Percentiles rank a stretch among this genome's conserved stretches.
These are phyloP conservation scores for Russula sp. DNA, from an alignment of 768 basidiomycete species.

Conservation along the genomic window DNA sequence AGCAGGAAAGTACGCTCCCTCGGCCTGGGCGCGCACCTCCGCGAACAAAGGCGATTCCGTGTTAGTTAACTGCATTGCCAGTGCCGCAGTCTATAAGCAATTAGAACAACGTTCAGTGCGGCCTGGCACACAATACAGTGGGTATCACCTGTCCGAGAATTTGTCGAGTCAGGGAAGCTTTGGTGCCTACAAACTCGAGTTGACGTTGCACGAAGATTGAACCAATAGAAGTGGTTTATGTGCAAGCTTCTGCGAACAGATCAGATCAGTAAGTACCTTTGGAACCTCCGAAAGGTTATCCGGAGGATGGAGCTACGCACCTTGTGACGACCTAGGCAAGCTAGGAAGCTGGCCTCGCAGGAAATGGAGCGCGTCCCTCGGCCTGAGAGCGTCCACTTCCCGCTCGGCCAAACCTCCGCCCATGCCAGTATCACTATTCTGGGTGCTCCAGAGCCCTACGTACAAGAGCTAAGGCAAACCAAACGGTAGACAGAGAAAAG, in stretches of 20 bases:
- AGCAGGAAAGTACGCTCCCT: not conserved
- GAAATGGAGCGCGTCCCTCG: not conserved
- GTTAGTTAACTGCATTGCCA: not conserved
- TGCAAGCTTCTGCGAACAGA: not conserved
- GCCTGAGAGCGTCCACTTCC: slow-evolving; percentile 3
- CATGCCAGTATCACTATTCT: too few relatives aligned
- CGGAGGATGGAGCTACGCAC: not conserved
- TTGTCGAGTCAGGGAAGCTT: not conserved
- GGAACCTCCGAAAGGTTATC: not conserved
- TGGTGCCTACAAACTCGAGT: not conserved
- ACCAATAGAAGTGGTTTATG: too few relatives aligned
- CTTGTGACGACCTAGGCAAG: not conserved
- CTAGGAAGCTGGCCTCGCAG: not conserved
- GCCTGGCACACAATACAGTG: not conserved
- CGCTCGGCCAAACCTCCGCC: not conserved
- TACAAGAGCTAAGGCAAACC: not conserved
- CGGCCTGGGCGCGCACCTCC: not conserved
- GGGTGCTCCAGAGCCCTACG: too few relatives aligned
- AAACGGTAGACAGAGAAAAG: not conserved
- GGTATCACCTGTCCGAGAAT: not conserved
- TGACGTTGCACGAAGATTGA: not conserved
- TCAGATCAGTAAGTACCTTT: not conserved
- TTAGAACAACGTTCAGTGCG: too few relatives aligned
- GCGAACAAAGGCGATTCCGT: not conserved
- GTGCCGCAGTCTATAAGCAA: too few relatives aligned